Evolutionary conservation across 768 basidiomycete species (phyloP).

Genomic region (Lactarius tabidus): DNA sequence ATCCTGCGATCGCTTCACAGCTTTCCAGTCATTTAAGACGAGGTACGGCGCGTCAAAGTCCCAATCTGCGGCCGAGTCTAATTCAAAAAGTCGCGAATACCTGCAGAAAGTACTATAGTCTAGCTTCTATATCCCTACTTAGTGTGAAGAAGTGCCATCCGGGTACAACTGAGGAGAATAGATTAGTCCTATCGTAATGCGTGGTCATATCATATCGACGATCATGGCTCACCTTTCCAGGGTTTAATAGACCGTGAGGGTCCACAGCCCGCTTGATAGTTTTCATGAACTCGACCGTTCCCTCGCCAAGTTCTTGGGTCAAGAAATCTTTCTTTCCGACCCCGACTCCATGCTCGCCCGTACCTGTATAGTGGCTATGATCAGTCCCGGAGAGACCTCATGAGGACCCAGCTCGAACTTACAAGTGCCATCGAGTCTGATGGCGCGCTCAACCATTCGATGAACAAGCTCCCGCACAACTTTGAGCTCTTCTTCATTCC

Average conservation of each 20-base stretch:
- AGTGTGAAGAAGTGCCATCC: neutral
- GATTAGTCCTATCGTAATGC: neutral
- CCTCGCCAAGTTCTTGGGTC: constrained; percentile 72
- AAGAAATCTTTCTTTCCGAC: constrained; percentile 85
- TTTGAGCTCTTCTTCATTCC: constrained; percentile 54
- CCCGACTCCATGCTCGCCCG: constrained; percentile 86
- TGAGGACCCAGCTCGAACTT: constrained; percentile 28
- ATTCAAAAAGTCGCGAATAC: no score
- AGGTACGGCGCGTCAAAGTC: no score
- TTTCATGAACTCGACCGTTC: constrained; percentile 82
- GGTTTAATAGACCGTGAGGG: constrained; percentile 79
- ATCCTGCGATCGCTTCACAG: no score
- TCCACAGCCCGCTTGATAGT: constrained; percentile 78
- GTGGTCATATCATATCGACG: constrained; percentile 6
- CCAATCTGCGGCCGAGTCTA: no score
- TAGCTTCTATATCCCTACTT: neutral
- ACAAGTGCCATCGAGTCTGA: constrained; percentile 76
- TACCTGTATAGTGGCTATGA: constrained; percentile 43
- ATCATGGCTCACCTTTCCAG: constrained; percentile 51
- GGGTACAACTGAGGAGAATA: constrained; percentile 3
- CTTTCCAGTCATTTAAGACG: no score
- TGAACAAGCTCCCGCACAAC: constrained; percentile 58
- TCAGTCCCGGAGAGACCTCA: constrained; percentile 4
- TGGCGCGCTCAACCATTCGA: constrained; percentile 65
- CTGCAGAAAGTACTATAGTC: neutral